Base-by-base conservation (phyloP, 108 stramenopile genomes). In the Nitzschia sp. region DNA sequence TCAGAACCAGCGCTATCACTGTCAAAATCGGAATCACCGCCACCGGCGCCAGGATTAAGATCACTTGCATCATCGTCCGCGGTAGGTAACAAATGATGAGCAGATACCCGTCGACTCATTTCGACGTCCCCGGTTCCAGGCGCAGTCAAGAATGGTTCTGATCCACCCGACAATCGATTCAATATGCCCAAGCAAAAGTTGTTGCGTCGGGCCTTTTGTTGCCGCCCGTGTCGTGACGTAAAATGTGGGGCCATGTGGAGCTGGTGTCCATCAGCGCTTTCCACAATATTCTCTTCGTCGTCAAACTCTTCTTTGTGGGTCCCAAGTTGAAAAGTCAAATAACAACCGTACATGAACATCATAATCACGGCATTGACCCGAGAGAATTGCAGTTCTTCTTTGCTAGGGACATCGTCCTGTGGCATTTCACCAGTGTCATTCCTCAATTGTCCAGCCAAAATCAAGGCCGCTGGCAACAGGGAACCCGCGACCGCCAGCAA, bases 261-360 rank as follows among this genome's bases (percentile, higher is more conserved):
- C 32, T 36, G 31, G 41, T 67, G 34, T 45, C 47, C 66, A 6
- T 32, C 38, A n/a, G 71, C 59, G 2, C 41, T 72, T 27, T 60
- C 47, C 0, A 72, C 71, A 3, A 61, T 47, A 32, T 78, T 69
- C 28, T 72, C 80, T 1, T 73, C 71, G 46, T 94, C 90, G 28
- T 94, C 93, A 68, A 88, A 94, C 77, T 94, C 94, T 23, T 92
- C 90, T 63, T 85, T 85, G 72, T 93, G 91, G 26, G 88, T 89
- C 29, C 87, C 86, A 16, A 92, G 74, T 66, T 93, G 91, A 76
- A 96, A 93, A 27, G 89, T 27, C 9, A 96, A 65, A 58, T 87
- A 96, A 35, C 78, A 58, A 15, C 82, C 29, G 69, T 96, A 96
- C 65, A 88, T 81, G n/a, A 81, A 25, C 45, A 96, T 74, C 89